These are phyloP conservation scores for Alisma plantagoaquatica DNA, from an alignment of 106 monocot species.

Conservation along the genomic window DNA sequence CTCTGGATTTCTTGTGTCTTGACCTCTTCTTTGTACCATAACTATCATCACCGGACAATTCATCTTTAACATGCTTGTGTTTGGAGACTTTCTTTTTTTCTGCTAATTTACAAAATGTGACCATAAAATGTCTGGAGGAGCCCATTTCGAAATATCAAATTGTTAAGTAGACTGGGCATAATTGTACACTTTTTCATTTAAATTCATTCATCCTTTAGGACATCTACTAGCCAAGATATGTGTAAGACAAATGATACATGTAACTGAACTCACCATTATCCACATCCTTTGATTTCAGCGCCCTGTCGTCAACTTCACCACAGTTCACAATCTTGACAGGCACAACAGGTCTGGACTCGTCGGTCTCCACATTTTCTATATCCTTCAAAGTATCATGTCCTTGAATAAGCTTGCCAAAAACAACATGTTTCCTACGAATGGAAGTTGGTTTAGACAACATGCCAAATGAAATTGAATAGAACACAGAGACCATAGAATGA, in stretches of 20 bases:
- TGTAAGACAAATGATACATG: not conserved
- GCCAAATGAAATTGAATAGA: too few species aligned
- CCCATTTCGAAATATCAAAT: not conserved
- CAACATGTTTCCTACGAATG: constrained; percentile 98
- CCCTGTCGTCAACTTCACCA: constrained; percentile 54
- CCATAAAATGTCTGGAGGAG: not conserved
- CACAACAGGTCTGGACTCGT: constrained; percentile 45
- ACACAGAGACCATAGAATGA: too few species aligned
- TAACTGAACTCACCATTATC: too few species aligned
- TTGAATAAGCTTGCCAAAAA: constrained; percentile 86
- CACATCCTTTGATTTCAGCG: constrained; percentile 6
- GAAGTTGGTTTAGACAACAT: too few species aligned
- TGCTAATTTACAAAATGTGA: constrained; percentile 10
- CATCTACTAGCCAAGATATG: too few species aligned
- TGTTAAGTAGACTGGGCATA: not conserved
- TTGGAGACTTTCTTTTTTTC: constrained; percentile 66
- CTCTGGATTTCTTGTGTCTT: constrained; percentile 56
- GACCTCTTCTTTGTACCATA: constrained; percentile 26
- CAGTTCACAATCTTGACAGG: constrained; percentile 77
- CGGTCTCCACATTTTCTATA: constrained; percentile 73
- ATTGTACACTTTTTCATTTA: not conserved
- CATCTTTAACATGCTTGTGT: constrained; percentile 31
- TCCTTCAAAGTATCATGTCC: constrained; percentile 69
- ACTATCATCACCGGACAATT: constrained; percentile 27
- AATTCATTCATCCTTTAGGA: constrained; percentile 39